Evolutionary conservation across 2,329 filamentous ascomycete species (phyloP), one percentile per base, ranked within the genome.

Genomic region (Colletotrichum sp.): DNA sequence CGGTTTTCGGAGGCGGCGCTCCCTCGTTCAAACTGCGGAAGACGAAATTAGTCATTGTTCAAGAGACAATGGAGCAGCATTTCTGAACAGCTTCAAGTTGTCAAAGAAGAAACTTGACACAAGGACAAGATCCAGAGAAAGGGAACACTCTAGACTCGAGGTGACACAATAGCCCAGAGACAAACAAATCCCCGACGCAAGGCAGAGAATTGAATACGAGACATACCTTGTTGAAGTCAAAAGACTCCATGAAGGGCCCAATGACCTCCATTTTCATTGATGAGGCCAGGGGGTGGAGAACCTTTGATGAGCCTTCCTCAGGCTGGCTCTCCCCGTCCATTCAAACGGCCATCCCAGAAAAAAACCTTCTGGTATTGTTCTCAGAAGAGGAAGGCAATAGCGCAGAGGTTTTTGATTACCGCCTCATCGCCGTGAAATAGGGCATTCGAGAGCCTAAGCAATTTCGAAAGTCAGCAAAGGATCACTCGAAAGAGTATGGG

Each of bases 71-170:
- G n/a, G n/a, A 22, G 4, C 10, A 48, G n/a, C 10, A 13, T 8
- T 12, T 48, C 0, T 13, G 43, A 0, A 13, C n/a, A 48, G 43
- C 2, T 48, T 48, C 10, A 4, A 22, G 43, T 12, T 13, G 2
- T 1, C 43, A 22, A 3, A 48, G 6, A 22, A 22, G 9, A 48
- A 6, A 10, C 5, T 6, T 12, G 43, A 22, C 18, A 48, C 18
- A 13, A 13, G 10, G 10, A 2, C 43, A 48, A 22, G 10, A 48
- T 48, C 43, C 43, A 43, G 36, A 43, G 16, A 15, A 43, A 43
- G 16, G 16, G 36, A 18, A 22, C n/a, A 48, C 3, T 22, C 16
- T n/a, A 48, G 43, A 48, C 43, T 48, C 4, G 4, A 48, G 43
- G n/a, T 48, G 10, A 48, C 43, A 48, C 43, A 48, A 48, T 10